Evolutionary conservation across 345 rosid species (phyloP), one percentile per base, ranked within the genome.

Genomic region (Lepidium didymum): DNA sequence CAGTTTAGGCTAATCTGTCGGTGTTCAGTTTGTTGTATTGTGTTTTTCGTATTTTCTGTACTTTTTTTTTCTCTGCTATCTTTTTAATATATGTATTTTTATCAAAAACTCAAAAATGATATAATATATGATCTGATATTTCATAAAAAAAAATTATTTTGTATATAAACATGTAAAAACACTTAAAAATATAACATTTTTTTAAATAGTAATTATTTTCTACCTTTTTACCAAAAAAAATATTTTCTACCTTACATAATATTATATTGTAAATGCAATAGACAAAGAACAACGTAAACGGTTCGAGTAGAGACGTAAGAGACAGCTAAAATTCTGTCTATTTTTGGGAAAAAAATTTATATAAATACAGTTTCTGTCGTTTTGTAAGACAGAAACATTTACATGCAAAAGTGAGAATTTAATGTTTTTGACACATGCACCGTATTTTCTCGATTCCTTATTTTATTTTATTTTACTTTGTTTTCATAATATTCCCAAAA

Each of bases 281-380:
- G 34, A 42, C 62, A 70, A 43, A 54, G 34, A 62, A 43, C 56
- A 44, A 53, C 33, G 21, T 8, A 63, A 47, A 35, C 63, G 41
- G 75, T 70, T 70, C 69, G 15, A 62, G 12, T 19, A 52, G 11
- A 31, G 51, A 70, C 68, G 68, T 62, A 62, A 53, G 63, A 43
- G 69, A 62, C 68, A 52, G 62, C 56, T 23, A 40, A 53, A 53
- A 12, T 34, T 70, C 53, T 62, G 69, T 70, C 56, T 35, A 23
- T 43, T 53, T 43, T 43, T 19, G 75, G 21, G 8, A 41, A 34
- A 41, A 6, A 51, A 34, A 33, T 1, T 18, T 11, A 61, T 70
- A 52, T 25, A 52, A 51, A 41, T 8, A 42, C 40, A 43, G 5
- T 11, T 21, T 62, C 1, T 53, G 75, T 70, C 68, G 37, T 42